Percentiles rank a stretch among this genome's conserved stretches.
Evolutionary conservation across 257 asterid species (phyloP).

Genomic region (Marsdenia floribunda): DNA sequence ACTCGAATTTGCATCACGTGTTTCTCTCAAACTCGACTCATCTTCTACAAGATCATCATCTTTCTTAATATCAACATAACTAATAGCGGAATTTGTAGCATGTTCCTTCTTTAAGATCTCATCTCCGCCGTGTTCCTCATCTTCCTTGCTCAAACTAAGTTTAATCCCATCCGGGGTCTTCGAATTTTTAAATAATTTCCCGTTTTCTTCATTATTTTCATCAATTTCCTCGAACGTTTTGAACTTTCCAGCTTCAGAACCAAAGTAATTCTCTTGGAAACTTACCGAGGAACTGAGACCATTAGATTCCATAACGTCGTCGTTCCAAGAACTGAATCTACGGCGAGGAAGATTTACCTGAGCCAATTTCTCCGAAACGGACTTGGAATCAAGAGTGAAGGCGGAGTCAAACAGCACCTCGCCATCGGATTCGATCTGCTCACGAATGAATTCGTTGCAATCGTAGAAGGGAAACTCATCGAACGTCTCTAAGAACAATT

Average conservation of each 20-base stretch:
- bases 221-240: slow-evolving; percentile 12
- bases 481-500: slow-evolving; percentile 4
- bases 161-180: slow-evolving; percentile 12
- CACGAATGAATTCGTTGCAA: slow-evolving; percentile 4
- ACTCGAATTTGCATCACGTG: slow-evolving; percentile 30
- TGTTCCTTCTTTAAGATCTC: slow-evolving; percentile 17
- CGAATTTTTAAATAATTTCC: background rate
- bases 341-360: slow-evolving; percentile 34
- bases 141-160: slow-evolving; percentile 20
- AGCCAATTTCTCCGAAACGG: slow-evolving; percentile 1
- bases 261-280: slow-evolving; percentile 20
- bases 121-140: slow-evolving; percentile 6
- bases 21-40: slow-evolving; percentile 37
- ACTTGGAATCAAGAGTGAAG: background rate
- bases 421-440: background rate
- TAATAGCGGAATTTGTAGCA: slow-evolving; percentile 16
- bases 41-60: slow-evolving; percentile 15
- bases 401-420: background rate
- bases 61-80: background rate
- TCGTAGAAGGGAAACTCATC: slow-evolving; percentile 13
- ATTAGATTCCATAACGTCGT: slow-evolving; percentile 18
- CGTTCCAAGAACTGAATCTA: slow-evolving; percentile 21
- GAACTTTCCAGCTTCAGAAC: slow-evolving; percentile 21
- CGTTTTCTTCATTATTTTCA: slow-evolving; percentile 15
- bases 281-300: slow-evolving; percentile 23